Base-by-base conservation (phyloP, 73 alveolate species). In the Durusdinium trenchii region DNA sequence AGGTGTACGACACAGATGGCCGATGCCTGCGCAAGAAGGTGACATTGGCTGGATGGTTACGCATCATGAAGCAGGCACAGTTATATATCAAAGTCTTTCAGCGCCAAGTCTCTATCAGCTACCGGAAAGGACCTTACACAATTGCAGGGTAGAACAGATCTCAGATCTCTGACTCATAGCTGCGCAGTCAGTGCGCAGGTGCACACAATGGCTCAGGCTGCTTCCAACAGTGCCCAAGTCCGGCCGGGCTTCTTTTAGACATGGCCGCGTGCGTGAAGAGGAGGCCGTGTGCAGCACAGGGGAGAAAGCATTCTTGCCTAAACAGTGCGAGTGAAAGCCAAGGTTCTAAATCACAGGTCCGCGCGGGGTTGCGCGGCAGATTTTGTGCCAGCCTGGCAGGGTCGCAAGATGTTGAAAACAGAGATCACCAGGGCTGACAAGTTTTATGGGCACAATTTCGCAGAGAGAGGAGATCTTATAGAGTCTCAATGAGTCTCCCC, bases 21-120 rank as follows among this genome's bases (percentile, higher is more conserved):
- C 81, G 71, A 5, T 23, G 84, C 52, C 50, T 89, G 50, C 83
- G 85, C 71, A 89, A 89, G 85, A 89, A 89, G 86, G 96, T 62
- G 42, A 89, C 96, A 36, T n/a, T 89, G 52, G 96, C 96, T 23
- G 36, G 23, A 32, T 89, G 96, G 96, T 40, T 89, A 38, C 75
- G 76, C 23, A 64, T 57, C 69, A 89, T 89, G 96, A 89, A 89
- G 86, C 81, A 87, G 95, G 95, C 50, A 50, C 64, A 38, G 54
- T 76, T 35, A 57, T 16, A 23, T 57, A 57, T 57, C 69, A 57
- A 12, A 57, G 73, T 60, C 18, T 60, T n/a, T n/a, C n/a, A n/a
- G n/a, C n/a, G n/a, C n/a, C 20, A 42, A 5, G 2, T 42, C 43
- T 40, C 23, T 6, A 32, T 32, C 43, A 7, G 18, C 78, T 23